Percentiles rank a stretch among this genome's conserved stretches.
phyloP scores from a whole-genome alignment of 1,284 basidiomycete species.

The Leccinum laetum region DNA sequence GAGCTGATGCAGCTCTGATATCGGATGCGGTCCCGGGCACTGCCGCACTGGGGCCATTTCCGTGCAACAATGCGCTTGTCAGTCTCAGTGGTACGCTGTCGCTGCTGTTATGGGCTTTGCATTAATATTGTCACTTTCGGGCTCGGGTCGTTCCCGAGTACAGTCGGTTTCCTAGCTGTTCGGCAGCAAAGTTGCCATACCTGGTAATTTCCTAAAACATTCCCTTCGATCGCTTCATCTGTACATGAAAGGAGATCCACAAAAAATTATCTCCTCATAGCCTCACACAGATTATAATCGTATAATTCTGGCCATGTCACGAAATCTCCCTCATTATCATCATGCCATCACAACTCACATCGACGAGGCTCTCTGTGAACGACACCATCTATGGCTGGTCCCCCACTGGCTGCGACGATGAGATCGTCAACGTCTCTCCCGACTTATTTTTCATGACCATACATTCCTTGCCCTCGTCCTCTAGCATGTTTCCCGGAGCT shows the following conservation, averaged over 20 bases:
- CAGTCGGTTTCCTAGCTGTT: constrained; percentile 6
- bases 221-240: not conserved
- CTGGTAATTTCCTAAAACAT: not conserved
- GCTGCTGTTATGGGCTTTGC: not conserved
- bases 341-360: not conserved
- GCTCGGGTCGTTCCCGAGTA: constrained; percentile 3
- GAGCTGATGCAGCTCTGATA: not conserved
- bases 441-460: constrained; percentile 15
- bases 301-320: not conserved
- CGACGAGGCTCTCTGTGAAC: not conserved
- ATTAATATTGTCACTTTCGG: not conserved
- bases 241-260: not conserved
- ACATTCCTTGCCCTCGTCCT: constrained; percentile 7
- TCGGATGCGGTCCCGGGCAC: not conserved
- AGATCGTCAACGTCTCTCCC: constrained; percentile 27
- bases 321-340: not conserved
- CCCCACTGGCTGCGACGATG: constrained; percentile 27
- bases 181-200: constrained; percentile 16
- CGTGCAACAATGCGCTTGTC: not conserved
- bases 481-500: constrained; percentile 10
- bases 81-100: not conserved
- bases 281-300: not conserved
- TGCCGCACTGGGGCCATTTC: not conserved
- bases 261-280: constrained; percentile 1
- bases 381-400: constrained; percentile 28